phyloP scores from a whole-genome alignment of 345 rosid genomes.

The Lepidium sativum region DNA sequence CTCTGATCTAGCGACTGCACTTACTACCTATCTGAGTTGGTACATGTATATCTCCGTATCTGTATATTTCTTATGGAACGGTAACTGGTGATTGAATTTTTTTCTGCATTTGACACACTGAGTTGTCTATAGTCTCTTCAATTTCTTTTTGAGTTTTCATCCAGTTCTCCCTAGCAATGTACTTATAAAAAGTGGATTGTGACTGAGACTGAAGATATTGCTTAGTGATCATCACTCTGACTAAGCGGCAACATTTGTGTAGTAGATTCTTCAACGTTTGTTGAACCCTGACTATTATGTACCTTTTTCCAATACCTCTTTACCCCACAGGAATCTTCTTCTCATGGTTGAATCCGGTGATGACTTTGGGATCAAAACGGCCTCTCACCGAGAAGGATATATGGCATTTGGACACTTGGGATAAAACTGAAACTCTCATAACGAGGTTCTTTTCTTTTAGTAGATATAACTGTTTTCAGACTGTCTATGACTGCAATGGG shows the following conservation, averaged over 20 bases:
- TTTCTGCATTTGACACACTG: background rate
- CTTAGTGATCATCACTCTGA: conserved; percentile 2
- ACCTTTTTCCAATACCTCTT: background rate
- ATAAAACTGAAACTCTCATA: conserved; percentile 75
- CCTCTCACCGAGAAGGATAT: conserved; percentile 92
- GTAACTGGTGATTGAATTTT: background rate
- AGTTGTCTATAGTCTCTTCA: background rate
- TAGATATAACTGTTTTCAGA: background rate
- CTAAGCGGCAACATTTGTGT: background rate
- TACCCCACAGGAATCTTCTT: conserved; percentile 46
- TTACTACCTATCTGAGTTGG: background rate
- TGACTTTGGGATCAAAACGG: conserved; percentile 79
- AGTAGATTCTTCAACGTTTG: conserved; percentile 1
- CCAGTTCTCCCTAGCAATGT: background rate
- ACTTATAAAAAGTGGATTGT: background rate
- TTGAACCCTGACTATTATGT: background rate
- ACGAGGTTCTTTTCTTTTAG: conserved; percentile 40
- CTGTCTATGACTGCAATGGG: conserved; percentile 9
- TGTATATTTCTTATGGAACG: background rate
- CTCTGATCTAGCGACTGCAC: background rate
- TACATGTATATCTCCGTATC: background rate
- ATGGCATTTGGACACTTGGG: conserved; percentile 94
- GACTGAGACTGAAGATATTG: background rate
- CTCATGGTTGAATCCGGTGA: conserved; percentile 82
- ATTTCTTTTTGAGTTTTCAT: background rate